phyloP scores from a whole-genome alignment of 192 early-diverging fungal genomes.

The Coemansia sp. region DNA sequence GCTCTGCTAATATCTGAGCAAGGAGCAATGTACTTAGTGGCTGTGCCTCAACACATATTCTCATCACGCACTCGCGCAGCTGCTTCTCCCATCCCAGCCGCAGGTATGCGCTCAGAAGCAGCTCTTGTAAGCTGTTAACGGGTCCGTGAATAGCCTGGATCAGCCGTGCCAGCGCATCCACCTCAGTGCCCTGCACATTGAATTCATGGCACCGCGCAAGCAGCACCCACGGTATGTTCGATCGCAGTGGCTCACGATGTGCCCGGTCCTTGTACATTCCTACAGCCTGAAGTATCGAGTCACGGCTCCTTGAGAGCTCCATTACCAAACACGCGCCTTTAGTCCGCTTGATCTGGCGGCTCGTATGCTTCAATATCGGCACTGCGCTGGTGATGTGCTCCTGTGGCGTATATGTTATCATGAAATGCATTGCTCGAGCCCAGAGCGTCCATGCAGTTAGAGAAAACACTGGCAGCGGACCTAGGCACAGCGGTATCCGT shows the following conservation, averaged over 20 bases:
- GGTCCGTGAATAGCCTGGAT: constrained; percentile 15
- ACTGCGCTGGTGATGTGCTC: constrained; percentile 41
- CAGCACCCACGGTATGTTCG: constrained; percentile 47
- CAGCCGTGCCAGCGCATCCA: constrained; percentile 27
- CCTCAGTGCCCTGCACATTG: neutral
- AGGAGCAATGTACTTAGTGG: constrained; percentile 20
- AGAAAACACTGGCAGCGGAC: constrained; percentile 34
- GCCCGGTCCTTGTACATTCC: constrained; percentile 23
- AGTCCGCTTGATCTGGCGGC: neutral
- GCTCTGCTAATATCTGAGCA: constrained; percentile 15
- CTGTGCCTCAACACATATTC: constrained; percentile 13
- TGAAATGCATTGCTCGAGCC: constrained; percentile 35
- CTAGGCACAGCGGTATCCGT: constrained; percentile 20
- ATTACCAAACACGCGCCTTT: neutral
- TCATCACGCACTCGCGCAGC: constrained; percentile 22
- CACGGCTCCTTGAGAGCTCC: constrained; percentile 24
- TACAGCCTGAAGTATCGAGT: constrained; percentile 28
- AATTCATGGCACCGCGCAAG: constrained; percentile 31
- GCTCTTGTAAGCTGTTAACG: constrained; percentile 17
- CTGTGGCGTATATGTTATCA: constrained; percentile 38
- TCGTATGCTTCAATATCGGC: constrained; percentile 24
- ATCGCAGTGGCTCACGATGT: constrained; percentile 18
- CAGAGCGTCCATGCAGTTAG: constrained; percentile 42
- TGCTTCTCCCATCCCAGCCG: constrained; percentile 21
- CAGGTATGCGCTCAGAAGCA: constrained; percentile 34